Evolutionary conservation across 2,329 filamentous ascomycete species (phyloP), one percentile per base, ranked within the genome.

Genomic region (Huntiella bhutanensis): DNA sequence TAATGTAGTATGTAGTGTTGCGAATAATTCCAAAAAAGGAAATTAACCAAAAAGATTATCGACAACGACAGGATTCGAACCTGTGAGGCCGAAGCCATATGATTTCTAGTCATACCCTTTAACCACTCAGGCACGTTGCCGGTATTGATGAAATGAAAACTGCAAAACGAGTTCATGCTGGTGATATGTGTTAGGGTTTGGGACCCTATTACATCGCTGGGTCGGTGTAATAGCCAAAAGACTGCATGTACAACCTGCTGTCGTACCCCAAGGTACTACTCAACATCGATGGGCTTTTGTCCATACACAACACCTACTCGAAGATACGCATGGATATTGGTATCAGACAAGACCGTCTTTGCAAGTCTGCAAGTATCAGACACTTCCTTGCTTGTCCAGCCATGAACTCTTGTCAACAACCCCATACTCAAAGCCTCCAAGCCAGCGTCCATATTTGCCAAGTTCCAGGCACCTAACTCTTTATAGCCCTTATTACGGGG

Each of bases 381-480:
- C 2, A 51, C 52, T 15, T 56, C 51, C 5, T 51, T 47, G 13
- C 22, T 44, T 0, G 46, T 47, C 56, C 55, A 56, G 8, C 51
- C 51, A 15, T 53, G 46, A 3, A 50, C 45, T 6, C 54, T 51
- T 4, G 56, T 57, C 38, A 55, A 52, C 28, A 56, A 41, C 6
- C 51, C 54, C 43, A 57, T 49, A 13, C 46, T 52, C 40, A 56
- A 47, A n/a, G 46, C 55, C 38, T 57, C 53, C 16, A 54, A 13
- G 4, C 52, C 53, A 7, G 46, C 40, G 8, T 52, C 41, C 16
- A 54, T 22, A 10, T 42, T 42, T 3, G 49, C 42, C 8, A 49
- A 46, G 28, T 43, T 49, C 54, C 58, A 58, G 4, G 50, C 49
- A 5, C 61, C 60, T 6, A 62, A 50, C 49, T 58, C 52, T 52